Base-by-base conservation (phyloP, 176 grass and related monocot species). In the Oryza punctata region DNA sequence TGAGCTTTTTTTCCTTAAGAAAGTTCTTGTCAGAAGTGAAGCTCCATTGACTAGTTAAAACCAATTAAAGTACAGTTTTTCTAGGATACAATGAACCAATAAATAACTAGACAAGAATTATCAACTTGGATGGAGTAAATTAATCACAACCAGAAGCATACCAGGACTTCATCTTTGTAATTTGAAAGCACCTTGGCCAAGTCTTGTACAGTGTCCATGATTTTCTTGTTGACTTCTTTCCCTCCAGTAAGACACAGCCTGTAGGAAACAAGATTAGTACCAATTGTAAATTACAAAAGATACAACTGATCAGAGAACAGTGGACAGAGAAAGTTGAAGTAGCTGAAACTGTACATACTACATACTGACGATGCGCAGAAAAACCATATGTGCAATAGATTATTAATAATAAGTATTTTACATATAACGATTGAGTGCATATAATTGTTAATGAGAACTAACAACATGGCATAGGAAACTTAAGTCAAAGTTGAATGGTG, bases 111-210 rank as follows among this genome's bases (percentile, higher is more conserved):
- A 12, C 19, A 4, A 72, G 50, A 85, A 46, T 63, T 12, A 64
- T n/a, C 2, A 61, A 3, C 19, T 61, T 24, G 19, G 54, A 10
- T n/a, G 19, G 54, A 23, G 40, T 70, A 61, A 13, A 57, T 44
- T 18, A 67, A 54, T 89, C 11, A 27, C 43, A 63, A 72, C 18
- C 46, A 33, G 69, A 88, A 72, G 49, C 60, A 83, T 96, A 99
- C 96, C 91, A 99, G 89, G 16, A 96, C 93, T 98, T 99, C 96
- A 77, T 99, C 96, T 82, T 94, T 87, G 66, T 99, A 99, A 83
- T 85, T 83, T 78, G 93, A 93, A 77, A 99, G 94, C 70, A 81
- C 82, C 83, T 90, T 95, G 57, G 89, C 87, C 63, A 94, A 84
- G 21, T 96, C 85, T 84, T 99, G 96, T 83, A 99, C 89, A 57